Percentiles rank a stretch among this genome's conserved stretches.
Evolutionary conservation across 176 grass and related monocot genomes (phyloP).

Genomic region (Oryza officinalis): DNA sequence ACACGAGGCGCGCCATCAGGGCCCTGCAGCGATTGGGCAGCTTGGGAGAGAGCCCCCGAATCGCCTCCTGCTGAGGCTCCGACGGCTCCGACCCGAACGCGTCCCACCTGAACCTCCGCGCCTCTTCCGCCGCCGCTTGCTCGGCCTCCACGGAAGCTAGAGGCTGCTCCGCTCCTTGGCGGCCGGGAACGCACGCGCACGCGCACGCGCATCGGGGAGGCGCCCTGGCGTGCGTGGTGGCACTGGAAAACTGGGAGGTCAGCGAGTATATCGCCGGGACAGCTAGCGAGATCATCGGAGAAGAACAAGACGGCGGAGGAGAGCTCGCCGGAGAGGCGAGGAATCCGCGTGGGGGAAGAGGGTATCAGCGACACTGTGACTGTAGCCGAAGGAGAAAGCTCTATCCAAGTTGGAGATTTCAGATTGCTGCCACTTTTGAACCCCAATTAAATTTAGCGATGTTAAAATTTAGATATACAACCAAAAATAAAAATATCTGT

Average conservation of each 20-base stretch:
- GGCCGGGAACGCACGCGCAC: background rate
- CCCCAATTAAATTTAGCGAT: no score
- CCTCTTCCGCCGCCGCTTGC: constrained; percentile 13
- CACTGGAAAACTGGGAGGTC: no score
- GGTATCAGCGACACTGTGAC: no score
- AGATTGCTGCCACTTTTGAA: no score
- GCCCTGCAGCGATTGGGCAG: constrained; percentile 86
- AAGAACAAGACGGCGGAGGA: background rate
- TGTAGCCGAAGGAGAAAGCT: background rate
- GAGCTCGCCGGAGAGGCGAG: constrained; percentile 11
- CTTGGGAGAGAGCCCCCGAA: constrained; percentile 63
- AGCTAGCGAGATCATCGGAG: constrained; percentile 38
- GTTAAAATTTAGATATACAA: no score
- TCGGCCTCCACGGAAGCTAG: background rate
- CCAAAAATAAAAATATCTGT: no score
- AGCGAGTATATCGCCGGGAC: background rate
- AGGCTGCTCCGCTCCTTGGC: background rate
- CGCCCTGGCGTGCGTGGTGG: background rate
- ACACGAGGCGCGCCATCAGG: constrained; percentile 61
- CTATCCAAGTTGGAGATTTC: no score
- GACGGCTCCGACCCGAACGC: constrained; percentile 39
- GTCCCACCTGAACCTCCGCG: constrained; percentile 53
- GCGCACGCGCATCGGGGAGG: constrained; percentile 6
- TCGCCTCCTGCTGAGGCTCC: constrained; percentile 36
- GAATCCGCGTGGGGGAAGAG: background rate